phyloP scores from a whole-genome alignment of 2,329 filamentous ascomycete genomes.

The Aspergillus sp. region DNA sequence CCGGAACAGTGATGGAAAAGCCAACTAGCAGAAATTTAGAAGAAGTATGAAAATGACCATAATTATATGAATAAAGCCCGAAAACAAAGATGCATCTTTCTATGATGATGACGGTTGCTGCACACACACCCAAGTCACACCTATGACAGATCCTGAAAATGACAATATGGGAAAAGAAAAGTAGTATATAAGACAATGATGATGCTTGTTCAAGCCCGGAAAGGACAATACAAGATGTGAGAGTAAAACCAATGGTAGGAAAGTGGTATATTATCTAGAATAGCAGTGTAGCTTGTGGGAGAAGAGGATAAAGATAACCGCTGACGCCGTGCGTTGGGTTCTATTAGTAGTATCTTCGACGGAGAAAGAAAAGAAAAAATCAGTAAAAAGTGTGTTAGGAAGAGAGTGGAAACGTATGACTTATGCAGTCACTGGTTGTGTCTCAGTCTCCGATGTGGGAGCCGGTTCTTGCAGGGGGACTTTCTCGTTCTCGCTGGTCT shows the following conservation, averaged over 20 bases:
- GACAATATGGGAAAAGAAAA: background rate
- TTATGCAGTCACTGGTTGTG: background rate
- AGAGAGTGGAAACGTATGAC: background rate
- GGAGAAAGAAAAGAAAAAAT: background rate
- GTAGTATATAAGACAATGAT: background rate
- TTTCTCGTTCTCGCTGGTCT: slow-evolving; percentile 1
- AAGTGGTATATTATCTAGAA: background rate
- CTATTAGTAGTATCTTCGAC: background rate
- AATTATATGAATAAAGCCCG: background rate
- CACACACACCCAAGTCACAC: background rate
- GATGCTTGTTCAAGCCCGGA: background rate
- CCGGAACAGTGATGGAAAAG: too few relatives aligned
- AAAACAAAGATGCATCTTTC: background rate
- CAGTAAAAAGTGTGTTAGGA: background rate
- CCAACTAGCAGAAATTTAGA: too few relatives aligned
- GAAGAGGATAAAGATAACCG: background rate
- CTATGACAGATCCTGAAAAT: background rate
- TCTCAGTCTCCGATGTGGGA: background rate
- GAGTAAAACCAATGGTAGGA: background rate
- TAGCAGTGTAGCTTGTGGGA: too few relatives aligned
- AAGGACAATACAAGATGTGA: too few relatives aligned
- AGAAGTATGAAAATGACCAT: background rate
- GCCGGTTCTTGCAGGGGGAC: background rate
- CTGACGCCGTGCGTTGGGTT: background rate
- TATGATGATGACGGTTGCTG: background rate